Conservation (phyloP, 2,329 filamentous ascomycete genomes). For the Byssochlamys sp. region DNA sequence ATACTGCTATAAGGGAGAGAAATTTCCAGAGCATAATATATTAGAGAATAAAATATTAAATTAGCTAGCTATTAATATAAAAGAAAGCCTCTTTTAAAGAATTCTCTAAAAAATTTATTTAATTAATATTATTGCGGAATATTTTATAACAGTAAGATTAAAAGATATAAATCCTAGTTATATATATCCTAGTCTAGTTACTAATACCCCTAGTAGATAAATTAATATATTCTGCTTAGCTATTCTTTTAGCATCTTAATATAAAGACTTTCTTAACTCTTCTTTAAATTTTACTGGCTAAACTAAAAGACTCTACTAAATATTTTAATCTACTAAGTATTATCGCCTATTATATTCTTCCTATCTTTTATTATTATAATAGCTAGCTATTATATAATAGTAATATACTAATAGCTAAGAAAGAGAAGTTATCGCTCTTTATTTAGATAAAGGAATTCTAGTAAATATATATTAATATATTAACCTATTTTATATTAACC, state of each 20-base stretch:
- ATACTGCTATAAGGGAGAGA: constrained; percentile 66
- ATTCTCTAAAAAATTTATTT: constrained; percentile 70
- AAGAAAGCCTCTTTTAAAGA: constrained; percentile 54
- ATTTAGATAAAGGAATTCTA: constrained; percentile 54
- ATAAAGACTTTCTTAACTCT: constrained; percentile 65
- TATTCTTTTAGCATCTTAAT: constrained; percentile 67
- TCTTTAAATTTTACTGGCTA: constrained; percentile 59
- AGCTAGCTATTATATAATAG: constrained; percentile 55
- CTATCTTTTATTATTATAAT: constrained; percentile 57
- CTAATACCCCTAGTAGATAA: constrained; percentile 31
- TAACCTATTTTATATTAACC: constrained; percentile 50
- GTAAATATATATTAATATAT: constrained; percentile 53
- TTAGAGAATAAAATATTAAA: constrained; percentile 77
- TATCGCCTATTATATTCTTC: constrained; percentile 51
- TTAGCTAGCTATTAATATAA: constrained; percentile 63
- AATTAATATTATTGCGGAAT: constrained; percentile 76
- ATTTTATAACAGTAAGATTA: constrained; percentile 55
- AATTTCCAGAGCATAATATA: constrained; percentile 66
- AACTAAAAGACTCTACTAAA: constrained; percentile 52
- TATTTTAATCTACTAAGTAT: constrained; percentile 47
- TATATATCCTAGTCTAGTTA: constrained; percentile 1
- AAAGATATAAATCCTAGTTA: constrained; percentile 38
- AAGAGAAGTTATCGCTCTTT: constrained; percentile 43
- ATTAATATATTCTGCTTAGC: constrained; percentile 36
- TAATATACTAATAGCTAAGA: constrained; percentile 44